Percentiles rank a stretch among this genome's conserved stretches.
phyloP scores from a whole-genome alignment of 2,329 filamentous ascomycete species.

The Colletotrichum abscissum region DNA sequence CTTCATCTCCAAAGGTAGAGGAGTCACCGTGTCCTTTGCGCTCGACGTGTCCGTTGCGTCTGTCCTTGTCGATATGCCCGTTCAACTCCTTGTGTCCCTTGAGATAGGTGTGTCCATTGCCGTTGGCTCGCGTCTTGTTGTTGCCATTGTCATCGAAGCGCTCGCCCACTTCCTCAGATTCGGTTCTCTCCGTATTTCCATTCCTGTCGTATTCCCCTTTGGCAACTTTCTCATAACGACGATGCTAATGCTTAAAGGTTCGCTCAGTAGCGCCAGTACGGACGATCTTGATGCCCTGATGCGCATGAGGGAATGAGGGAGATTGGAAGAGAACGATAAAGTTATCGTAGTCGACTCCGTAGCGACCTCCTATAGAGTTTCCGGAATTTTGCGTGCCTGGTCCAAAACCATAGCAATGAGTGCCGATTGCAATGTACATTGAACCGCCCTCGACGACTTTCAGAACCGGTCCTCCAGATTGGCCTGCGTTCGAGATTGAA shows the following conservation, averaged over 20 bases:
- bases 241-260: neutral
- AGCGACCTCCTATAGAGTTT: slow-evolving; percentile 38
- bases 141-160: neutral
- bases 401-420: slow-evolving; percentile 42
- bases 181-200: too few species aligned
- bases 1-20: neutral
- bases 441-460: slow-evolving; percentile 10
- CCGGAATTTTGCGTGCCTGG: slow-evolving; percentile 39
- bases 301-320: neutral
- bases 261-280: neutral
- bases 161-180: too few species aligned
- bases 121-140: neutral
- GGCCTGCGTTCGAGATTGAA: slow-evolving; percentile 35
- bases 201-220: too few species aligned
- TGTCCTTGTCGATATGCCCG: too few species aligned
- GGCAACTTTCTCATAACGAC: neutral
- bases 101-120: neutral
- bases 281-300: neutral
- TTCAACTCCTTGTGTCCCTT: neutral
- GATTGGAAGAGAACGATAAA: slow-evolving; percentile 31
- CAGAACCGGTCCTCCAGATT: slow-evolving; percentile 42
- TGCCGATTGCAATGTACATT: slow-evolving; percentile 38
- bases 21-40: neutral
- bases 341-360: slow-evolving; percentile 39
- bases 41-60: too few species aligned